Base-by-base conservation (phyloP, 768 basidiomycete species). In the Mycena chlorophos region DNA sequence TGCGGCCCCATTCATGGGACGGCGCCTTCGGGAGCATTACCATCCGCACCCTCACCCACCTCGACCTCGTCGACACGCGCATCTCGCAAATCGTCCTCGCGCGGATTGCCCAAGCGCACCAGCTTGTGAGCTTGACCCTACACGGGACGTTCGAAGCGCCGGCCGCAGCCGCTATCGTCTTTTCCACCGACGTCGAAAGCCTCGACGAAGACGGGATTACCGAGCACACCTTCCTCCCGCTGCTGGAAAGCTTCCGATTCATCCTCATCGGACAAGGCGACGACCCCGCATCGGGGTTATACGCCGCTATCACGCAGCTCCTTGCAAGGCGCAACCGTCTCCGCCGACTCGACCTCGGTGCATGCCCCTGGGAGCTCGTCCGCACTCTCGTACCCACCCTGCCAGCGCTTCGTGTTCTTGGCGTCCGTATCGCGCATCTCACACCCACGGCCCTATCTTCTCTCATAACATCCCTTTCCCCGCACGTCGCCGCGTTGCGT, bases 51-150 rank as follows among this genome's bases (percentile, higher is more conserved):
- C 78, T 88, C 54, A 86, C 85, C 3, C 85, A 85, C 58, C 80
- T 87, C 55, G 85, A 88, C 63, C 78, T 87, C 40, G 84, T 87
- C 31, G 85, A 86, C 66, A 87, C 85, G 6, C 75, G 80, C n/a
- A 83, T 88, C 47, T 84, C 82, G 16, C 80, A 83, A 61, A 70
- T 79, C 45, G 85, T 87, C 29, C 75, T 88, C 37, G 76, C 81
- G 14, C 79, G 85, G 12, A 85, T 87, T 43, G 79, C 83, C 0
- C 82, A 83, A 59, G 85, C 85, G 2, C 78, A 83, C 60, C 79
- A 79, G 39, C 72, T 88, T 45, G 77, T 81, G 63, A 81, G 81
- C 56, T 71, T 88, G 31, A 87, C 86, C 0, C 68, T 88, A 5
- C 86, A 87, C 58, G 85, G 86, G 23, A 84, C 80, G 27, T 81